phyloP scores from a whole-genome alignment of 2,329 filamentous ascomycete species.

The Ophiostoma triangulosporum region DNA sequence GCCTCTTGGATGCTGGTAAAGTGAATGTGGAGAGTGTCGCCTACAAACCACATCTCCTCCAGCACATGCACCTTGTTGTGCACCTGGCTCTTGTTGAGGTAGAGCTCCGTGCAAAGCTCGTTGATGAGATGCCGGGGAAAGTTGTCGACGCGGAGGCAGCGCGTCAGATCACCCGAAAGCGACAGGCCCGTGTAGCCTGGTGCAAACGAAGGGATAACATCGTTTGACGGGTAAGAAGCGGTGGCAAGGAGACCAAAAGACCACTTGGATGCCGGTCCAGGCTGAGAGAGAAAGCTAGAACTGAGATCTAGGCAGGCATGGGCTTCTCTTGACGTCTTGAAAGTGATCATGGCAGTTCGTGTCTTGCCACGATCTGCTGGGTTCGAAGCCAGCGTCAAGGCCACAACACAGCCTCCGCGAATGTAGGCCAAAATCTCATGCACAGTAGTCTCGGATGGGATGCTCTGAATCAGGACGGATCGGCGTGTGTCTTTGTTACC shows the following conservation, averaged over 20 bases:
- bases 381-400: slow-evolving; percentile 4
- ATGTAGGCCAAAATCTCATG: slow-evolving; percentile 11
- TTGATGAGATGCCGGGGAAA: slow-evolving; percentile 10
- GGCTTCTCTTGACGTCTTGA: slow-evolving; percentile 9
- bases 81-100: not conserved
- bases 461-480: slow-evolving; percentile 9
- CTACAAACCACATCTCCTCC: slow-evolving; percentile 14
- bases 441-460: slow-evolving; percentile 4
- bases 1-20: slow-evolving; percentile 12
- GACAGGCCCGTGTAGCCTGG: not conserved
- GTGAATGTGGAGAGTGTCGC: slow-evolving; percentile 7
- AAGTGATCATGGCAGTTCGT: slow-evolving; percentile 9
- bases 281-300: not conserved
- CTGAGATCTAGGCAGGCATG: not conserved
- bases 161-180: not conserved
- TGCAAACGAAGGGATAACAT: not conserved
- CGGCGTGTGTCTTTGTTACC: slow-evolving; percentile 2
- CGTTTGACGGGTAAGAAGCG: slow-evolving; percentile 10
- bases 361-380: not conserved
- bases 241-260: slow-evolving; percentile 2
- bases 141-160: slow-evolving; percentile 7
- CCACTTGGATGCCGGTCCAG: not conserved
- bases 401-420: slow-evolving; percentile 9
- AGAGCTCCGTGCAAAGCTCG: slow-evolving; percentile 10
- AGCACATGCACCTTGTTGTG: slow-evolving; percentile 1